Conservation (phyloP, 2,329 filamentous ascomycete genomes). For the Colletotrichum coccodes region DNA sequence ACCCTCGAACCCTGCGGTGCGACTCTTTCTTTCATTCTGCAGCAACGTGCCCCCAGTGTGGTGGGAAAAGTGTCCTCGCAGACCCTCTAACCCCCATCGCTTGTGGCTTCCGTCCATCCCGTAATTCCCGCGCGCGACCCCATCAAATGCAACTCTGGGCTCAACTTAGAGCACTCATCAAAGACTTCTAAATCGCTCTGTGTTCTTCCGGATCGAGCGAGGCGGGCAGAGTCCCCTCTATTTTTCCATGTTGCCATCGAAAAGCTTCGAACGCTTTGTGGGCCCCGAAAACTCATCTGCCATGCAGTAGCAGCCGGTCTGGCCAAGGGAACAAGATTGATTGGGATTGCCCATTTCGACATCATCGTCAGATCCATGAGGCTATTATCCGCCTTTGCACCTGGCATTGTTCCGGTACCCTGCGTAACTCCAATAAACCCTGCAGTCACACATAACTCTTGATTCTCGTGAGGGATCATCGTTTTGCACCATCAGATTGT, state of each 20-base stretch:
- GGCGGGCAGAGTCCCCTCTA: not conserved
- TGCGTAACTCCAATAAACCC: not conserved
- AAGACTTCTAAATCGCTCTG: not conserved
- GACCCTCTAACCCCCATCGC: not conserved
- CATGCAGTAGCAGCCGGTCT: slow-evolving; percentile 8
- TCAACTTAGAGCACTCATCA: not conserved
- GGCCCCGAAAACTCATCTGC: slow-evolving; percentile 15
- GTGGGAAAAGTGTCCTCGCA: slow-evolving; percentile 3
- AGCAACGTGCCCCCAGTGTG: slow-evolving; percentile 4
- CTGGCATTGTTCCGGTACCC: not conserved
- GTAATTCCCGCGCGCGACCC: slow-evolving; percentile 29
- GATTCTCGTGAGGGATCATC: slow-evolving; percentile 23
- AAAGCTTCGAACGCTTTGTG: slow-evolving; percentile 18
- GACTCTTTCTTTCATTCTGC: slow-evolving; percentile 9
- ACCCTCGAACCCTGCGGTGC: slow-evolving; percentile 8
- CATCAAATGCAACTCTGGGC: not conserved
- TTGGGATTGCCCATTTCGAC: slow-evolving; percentile 9
- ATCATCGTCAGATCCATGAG: slow-evolving; percentile 9
- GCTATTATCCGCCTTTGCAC: not conserved
- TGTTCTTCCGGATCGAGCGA: not conserved
- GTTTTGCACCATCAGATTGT: not conserved
- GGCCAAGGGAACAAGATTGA: not conserved
- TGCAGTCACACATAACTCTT: slow-evolving; percentile 18
- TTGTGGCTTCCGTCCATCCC: slow-evolving; percentile 20
- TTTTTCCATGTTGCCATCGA: slow-evolving; percentile 26